Conservation (phyloP, 192 early-diverging fungal genomes). For the Gonapodya prolifera region DNA sequence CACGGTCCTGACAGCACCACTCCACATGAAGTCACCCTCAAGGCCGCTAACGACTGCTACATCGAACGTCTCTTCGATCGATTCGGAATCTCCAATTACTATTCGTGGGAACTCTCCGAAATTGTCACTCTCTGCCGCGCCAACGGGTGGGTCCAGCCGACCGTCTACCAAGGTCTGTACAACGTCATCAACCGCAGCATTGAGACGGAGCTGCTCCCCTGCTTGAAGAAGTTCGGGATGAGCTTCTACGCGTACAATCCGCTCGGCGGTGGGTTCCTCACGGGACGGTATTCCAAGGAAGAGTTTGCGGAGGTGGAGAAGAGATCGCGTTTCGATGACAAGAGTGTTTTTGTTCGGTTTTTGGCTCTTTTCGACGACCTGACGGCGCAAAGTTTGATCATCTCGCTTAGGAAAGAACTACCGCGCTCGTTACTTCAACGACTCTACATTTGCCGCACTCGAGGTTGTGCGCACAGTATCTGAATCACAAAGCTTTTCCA, state of each 20-base stretch:
- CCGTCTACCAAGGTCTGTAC: neutral
- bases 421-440: constrained; percentile 26
- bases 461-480: constrained; percentile 22
- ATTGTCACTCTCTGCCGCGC: neutral
- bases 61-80: neutral
- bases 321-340: no score
- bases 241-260: neutral
- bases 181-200: neutral
- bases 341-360: no score
- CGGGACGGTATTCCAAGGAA: neutral
- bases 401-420: constrained; percentile 11
- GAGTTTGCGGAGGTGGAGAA: no score
- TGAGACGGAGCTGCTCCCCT: neutral
- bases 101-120: neutral
- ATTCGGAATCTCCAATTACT: neutral
- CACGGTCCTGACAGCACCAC: neutral
- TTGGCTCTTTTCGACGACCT: no score
- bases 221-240: neutral
- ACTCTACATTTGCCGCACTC: constrained; percentile 37
- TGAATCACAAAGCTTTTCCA: constrained; percentile 16
- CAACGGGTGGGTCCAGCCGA: neutral
- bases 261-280: neutral
- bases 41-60: neutral
- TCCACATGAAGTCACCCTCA: neutral
- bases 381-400: no score